A percentile compares a stretch with the other conserved stretches of the same genome.
phyloP scores from a whole-genome alignment of 306 rosid genomes.

The Herpetospermum pedunculosum region DNA sequence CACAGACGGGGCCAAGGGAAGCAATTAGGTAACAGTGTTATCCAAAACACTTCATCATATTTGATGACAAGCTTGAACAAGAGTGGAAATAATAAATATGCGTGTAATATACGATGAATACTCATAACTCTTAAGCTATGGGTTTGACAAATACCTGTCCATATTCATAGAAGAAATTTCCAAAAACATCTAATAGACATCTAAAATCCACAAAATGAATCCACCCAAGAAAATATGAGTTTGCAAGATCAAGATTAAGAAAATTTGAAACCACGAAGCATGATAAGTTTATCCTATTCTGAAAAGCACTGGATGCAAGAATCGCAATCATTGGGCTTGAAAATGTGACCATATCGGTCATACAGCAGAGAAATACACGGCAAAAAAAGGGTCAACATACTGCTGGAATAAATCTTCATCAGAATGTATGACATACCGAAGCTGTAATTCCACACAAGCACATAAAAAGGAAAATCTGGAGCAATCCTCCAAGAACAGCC shows the following conservation, averaged over 20 bases:
- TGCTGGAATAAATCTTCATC: neutral
- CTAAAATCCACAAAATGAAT: neutral
- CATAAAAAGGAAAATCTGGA: slow-evolving; percentile 86
- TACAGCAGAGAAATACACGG: neutral
- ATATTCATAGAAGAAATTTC: neutral
- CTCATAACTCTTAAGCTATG: neutral
- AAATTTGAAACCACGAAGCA: neutral
- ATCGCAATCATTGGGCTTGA: neutral
- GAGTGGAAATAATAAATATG: neutral
- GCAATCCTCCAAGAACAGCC: slow-evolving; percentile 91
- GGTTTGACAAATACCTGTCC: neutral
- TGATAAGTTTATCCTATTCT: neutral
- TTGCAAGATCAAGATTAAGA: neutral
- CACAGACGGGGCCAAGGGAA: neutral
- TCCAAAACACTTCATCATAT: neutral
- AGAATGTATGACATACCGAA: slow-evolving; percentile 43
- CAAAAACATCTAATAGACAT: neutral
- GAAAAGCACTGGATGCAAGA: neutral
- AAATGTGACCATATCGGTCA: neutral
- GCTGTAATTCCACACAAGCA: slow-evolving; percentile 87
- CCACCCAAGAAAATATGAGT: neutral
- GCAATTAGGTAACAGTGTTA: neutral
- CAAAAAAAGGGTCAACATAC: neutral
- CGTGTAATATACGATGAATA: neutral
- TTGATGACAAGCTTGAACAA: neutral